A percentile compares a stretch with the other conserved stretches of the same genome.
Conservation (phyloP, 108 stramenopile species). For the Cylindrotheca closterium region DNA sequence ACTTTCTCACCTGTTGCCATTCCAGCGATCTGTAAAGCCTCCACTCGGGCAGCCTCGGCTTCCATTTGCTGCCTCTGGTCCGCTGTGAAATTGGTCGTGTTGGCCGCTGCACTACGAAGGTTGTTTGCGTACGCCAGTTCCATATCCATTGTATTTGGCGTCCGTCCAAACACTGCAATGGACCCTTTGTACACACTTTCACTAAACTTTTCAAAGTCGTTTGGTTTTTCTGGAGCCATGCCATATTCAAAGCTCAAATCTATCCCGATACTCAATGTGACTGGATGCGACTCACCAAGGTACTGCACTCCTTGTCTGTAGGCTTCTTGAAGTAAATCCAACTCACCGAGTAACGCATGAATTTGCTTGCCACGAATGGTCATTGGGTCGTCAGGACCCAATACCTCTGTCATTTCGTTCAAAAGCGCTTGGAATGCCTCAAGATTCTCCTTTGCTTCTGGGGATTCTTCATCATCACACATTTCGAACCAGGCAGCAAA, state of each 20-base stretch:
- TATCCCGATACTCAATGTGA: background rate
- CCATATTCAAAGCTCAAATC: background rate
- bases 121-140: background rate
- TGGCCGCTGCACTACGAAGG: background rate
- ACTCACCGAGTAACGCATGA: background rate
- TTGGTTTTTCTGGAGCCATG: background rate
- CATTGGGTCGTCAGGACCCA: background rate
- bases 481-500: background rate
- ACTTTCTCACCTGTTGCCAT: background rate
- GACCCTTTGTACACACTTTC: background rate
- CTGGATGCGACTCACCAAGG: background rate
- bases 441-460: background rate
- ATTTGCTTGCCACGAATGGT: background rate
- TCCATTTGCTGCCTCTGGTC: background rate
- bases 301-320: background rate
- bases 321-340: background rate
- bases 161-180: background rate
- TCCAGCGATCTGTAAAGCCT: background rate
- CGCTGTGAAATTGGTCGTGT: background rate
- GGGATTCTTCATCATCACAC: background rate
- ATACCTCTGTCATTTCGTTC: background rate
- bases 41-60: background rate
- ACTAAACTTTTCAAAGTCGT: background rate
- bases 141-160: background rate
- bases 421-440: background rate